These are phyloP conservation scores for Cytidiella melzeri DNA, from an alignment of 768 basidiomycete genomes.

Conservation along the genomic window DNA sequence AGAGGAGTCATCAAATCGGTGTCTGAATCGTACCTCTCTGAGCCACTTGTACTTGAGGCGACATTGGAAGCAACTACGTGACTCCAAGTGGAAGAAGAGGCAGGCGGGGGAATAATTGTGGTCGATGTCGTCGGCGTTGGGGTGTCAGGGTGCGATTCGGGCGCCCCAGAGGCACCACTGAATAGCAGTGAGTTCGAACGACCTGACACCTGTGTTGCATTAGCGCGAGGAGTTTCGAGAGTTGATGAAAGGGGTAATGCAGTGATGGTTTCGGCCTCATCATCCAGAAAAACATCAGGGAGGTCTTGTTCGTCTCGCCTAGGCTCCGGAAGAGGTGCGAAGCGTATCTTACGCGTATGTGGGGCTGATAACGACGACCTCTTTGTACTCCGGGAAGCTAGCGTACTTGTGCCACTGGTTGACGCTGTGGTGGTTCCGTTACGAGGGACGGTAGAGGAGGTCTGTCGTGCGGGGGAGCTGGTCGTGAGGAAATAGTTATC, in stretches of 20 bases:
- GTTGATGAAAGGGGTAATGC: slow-evolving; percentile 16
- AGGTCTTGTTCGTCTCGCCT: slow-evolving; percentile 43
- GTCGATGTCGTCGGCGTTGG: slow-evolving; percentile 12
- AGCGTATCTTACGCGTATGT: slow-evolving; percentile 49
- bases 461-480: neutral
- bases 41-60: slow-evolving; percentile 3
- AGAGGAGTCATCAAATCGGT: slow-evolving; percentile 15
- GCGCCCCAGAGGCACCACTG: slow-evolving; percentile 9
- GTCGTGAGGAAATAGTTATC: slow-evolving; percentile 18
- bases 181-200: slow-evolving; percentile 14
- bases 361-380: slow-evolving; percentile 12
- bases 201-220: slow-evolving; percentile 1
- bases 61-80: slow-evolving; percentile 6
- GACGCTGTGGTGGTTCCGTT: slow-evolving; percentile 3
- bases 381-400: slow-evolving; percentile 4
- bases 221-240: slow-evolving; percentile 17
- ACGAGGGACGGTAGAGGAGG: neutral
- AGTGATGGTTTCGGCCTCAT: slow-evolving; percentile 16
- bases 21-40: slow-evolving; percentile 12
- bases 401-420: slow-evolving; percentile 1
- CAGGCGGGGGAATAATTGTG: slow-evolving; percentile 4
- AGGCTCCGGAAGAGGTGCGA: slow-evolving; percentile 82
- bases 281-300: slow-evolving; percentile 23
- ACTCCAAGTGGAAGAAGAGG: slow-evolving; percentile 1
- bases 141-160: slow-evolving; percentile 7